These are phyloP conservation scores for Hura crepitans DNA, from an alignment of 441 rosid species.

Conservation along the genomic window DNA sequence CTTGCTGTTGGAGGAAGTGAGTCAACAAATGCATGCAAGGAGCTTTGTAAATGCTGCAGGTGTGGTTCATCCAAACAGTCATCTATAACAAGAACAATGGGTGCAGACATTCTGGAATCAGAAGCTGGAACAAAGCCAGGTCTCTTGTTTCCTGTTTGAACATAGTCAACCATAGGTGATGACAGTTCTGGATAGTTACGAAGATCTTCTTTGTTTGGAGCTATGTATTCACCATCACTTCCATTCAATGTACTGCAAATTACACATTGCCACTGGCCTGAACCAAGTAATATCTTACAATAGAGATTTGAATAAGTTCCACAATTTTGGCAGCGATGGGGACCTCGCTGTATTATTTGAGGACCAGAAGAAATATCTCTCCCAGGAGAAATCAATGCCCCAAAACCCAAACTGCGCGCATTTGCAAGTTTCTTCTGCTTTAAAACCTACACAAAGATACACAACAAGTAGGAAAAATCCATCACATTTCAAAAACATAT, in stretches of 20 bases:
- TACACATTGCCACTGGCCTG: slow-evolving; percentile 97
- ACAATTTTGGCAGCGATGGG: slow-evolving; percentile 84
- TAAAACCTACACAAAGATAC: slow-evolving; percentile 48
- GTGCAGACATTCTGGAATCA: slow-evolving; percentile 82
- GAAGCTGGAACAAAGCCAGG: slow-evolving; percentile 83
- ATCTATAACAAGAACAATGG: slow-evolving; percentile 80
- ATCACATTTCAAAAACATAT: slow-evolving; percentile 5
- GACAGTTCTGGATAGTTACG: slow-evolving; percentile 65
- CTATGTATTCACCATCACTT: slow-evolving; percentile 84
- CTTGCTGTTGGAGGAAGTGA: slow-evolving; percentile 71
- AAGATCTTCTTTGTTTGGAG: slow-evolving; percentile 70
- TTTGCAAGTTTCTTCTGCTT: slow-evolving; percentile 87
- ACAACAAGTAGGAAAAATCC: slow-evolving; percentile 2
- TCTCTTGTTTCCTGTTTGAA: slow-evolving; percentile 78
- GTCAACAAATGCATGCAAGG: slow-evolving; percentile 90
- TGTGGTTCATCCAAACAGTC: slow-evolving; percentile 95
- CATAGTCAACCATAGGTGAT: slow-evolving; percentile 75
- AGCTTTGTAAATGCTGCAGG: slow-evolving; percentile 90
- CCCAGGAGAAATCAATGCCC: slow-evolving; percentile 88
- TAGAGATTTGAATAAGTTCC: slow-evolving; percentile 85
- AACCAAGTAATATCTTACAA: slow-evolving; percentile 74
- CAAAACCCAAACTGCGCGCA: slow-evolving; percentile 86
- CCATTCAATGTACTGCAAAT: slow-evolving; percentile 67
- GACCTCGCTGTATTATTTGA: slow-evolving; percentile 71
- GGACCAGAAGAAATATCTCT: slow-evolving; percentile 78